phyloP scores from a whole-genome alignment of 1,284 basidiomycete genomes.

The Inonotus obliquus region DNA sequence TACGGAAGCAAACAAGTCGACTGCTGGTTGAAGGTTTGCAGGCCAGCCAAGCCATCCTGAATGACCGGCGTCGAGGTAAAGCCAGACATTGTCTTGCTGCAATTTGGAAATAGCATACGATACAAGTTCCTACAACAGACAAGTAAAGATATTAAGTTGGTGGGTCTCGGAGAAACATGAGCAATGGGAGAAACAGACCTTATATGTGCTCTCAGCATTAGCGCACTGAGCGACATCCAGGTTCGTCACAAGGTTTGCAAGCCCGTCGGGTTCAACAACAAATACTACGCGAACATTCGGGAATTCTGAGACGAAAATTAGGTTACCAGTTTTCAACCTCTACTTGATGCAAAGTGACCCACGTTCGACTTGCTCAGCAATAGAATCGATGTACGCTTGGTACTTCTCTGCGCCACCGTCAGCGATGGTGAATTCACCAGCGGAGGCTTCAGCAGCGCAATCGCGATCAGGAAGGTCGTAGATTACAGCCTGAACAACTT shows the following conservation, averaged over 20 bases:
- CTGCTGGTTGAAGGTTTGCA: constrained; percentile 22
- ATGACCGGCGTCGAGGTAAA: constrained; percentile 24
- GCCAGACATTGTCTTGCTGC: constrained; percentile 23
- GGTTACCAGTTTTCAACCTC: neutral
- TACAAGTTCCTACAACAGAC: constrained; percentile 15
- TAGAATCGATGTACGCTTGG: constrained; percentile 21
- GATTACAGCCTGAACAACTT: constrained; percentile 23
- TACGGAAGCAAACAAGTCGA: constrained; percentile 20
- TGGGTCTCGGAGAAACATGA: neutral
- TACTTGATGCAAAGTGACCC: neutral
- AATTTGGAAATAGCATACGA: constrained; percentile 22
- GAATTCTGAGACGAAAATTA: constrained; percentile 10
- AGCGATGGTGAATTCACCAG: constrained; percentile 21
- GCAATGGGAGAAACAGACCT: constrained; percentile 4
- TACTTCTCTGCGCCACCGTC: constrained; percentile 20
- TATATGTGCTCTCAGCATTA: constrained; percentile 22
- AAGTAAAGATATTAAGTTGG: neutral
- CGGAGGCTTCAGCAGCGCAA: constrained; percentile 21
- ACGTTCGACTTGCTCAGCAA: constrained; percentile 21
- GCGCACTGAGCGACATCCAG: constrained; percentile 21
- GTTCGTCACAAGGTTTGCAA: constrained; percentile 23
- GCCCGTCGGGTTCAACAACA: constrained; percentile 22
- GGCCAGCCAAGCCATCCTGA: constrained; percentile 24
- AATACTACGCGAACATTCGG: constrained; percentile 22
- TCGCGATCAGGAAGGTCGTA: constrained; percentile 24